Evolutionary conservation across 2,329 filamentous ascomycete species (phyloP).

Genomic region (Dothistroma septosporum): DNA sequence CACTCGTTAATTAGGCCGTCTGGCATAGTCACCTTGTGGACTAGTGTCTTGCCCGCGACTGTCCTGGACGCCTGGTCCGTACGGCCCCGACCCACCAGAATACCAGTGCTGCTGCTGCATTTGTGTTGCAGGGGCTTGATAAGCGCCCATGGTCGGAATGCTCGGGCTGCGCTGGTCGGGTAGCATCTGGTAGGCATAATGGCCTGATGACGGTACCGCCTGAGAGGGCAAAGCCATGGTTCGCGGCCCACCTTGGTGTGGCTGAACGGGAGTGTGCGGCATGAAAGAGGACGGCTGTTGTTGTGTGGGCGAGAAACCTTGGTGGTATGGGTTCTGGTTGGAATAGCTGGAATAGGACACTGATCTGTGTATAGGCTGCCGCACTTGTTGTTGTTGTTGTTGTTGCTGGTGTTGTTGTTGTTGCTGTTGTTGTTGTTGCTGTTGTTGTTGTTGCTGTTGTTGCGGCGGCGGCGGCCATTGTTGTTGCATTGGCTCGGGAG

Average conservation of each 20-base stretch:
- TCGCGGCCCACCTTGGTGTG: not conserved
- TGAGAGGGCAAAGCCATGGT: not conserved
- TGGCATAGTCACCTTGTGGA: not conserved
- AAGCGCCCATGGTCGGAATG: not conserved
- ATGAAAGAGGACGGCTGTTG: not conserved
- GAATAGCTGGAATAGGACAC: conserved; percentile 5
- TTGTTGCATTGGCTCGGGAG: conserved; percentile 1
- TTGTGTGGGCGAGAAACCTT: not conserved
- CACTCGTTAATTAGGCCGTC: not conserved
- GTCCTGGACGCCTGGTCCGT: not conserved
- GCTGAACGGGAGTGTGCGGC: not conserved
- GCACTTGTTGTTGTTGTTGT: not conserved
- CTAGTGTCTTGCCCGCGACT: not conserved
- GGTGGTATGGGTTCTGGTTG: not conserved
- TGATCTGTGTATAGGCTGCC: conserved; percentile 5
- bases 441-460: not conserved
- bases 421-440: conserved; percentile 1
- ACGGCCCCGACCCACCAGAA: not conserved
- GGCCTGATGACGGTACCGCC: not conserved
- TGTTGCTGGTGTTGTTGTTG: not conserved
- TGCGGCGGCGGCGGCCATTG: not conserved
- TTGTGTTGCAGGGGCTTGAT: not conserved
- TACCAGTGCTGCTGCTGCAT: conserved; percentile 1
- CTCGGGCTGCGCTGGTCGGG: conserved; percentile 5
- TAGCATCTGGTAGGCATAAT: not conserved